Percentiles rank a stretch among this genome's conserved stretches.
Conservation (phyloP, 768 basidiomycete genomes). For the Hydnomerulius pinastri region DNA sequence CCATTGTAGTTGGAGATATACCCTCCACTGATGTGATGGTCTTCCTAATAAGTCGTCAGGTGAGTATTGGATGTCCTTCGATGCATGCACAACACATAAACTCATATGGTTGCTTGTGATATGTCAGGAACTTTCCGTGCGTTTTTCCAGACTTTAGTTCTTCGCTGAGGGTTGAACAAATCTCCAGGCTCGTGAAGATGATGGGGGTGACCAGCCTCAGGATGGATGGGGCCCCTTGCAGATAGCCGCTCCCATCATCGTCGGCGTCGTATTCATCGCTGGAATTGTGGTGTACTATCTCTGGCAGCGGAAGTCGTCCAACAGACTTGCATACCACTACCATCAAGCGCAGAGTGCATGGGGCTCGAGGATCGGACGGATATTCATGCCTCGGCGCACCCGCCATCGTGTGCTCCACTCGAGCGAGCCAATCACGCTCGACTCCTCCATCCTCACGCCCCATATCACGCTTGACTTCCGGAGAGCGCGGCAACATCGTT, state of each 20-base stretch:
- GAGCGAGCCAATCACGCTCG: constrained; percentile 20
- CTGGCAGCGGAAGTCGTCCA: constrained; percentile 21
- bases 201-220: not conserved
- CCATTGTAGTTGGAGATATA: not conserved
- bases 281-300: constrained; percentile 23
- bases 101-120: constrained; percentile 1
- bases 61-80: not conserved
- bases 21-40: constrained; percentile 24
- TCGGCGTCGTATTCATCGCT: constrained; percentile 31
- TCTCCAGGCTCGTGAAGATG: constrained; percentile 19
- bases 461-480: not conserved
- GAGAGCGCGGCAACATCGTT: constrained; percentile 15
- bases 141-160: constrained; percentile 2
- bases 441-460: constrained; percentile 20
- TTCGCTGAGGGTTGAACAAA: not conserved
- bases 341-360: constrained; percentile 14
- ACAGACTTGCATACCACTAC: constrained; percentile 11
- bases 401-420: constrained; percentile 15
- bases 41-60: constrained; percentile 12
- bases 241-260: constrained; percentile 36
- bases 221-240: constrained; percentile 30
- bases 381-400: constrained; percentile 16
- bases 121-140: constrained; percentile 22
- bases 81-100: too few species aligned
- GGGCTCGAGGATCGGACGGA: constrained; percentile 11